Base-by-base conservation (phyloP, 179 eudicot genomes). In the Dionaea muscipula region DNA sequence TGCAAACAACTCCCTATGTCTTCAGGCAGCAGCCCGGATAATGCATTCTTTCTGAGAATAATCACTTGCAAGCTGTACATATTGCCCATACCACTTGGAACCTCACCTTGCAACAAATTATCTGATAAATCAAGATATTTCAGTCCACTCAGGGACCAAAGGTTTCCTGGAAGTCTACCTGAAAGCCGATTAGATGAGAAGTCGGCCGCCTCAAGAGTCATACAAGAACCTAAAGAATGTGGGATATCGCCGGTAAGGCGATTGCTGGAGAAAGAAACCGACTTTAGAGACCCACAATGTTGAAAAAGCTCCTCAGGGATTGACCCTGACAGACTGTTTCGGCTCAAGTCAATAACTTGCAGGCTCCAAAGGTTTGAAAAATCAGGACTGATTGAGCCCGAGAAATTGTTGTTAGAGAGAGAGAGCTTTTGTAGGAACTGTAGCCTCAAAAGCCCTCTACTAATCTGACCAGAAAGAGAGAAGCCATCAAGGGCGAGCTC, bases 111-210 rank as follows among this genome's bases (percentile, higher is more conserved):
- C 39, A 88, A 52, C 57, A 65, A 39, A 68, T 88, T 88, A 60
- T 63, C 47, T 0, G 94, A 88, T 53, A 85, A 66, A 77, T 88
- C 96, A 38, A 88, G 74, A 0, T 61, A 60, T 17, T 71, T 56
- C 26, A 88, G 69, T 12, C 78, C 68, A 65, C 47, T 70, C 64
- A 88, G 52, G 61, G 91, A 80, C 96, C 96, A 82, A 18, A 88
- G 64, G 12, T 69, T 75, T 11, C 22, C 26, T 35, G 78, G 78
- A 53, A 88, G 70, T 25, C 51, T 63, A 21, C 91, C 94, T 14
- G 84, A 80, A 44, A 88, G 66, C 20, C 48, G 71, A 61, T 88
- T 88, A 2, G 82, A 73, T 0, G 91, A 82, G 21, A 88, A 68
- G 61, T 88, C 75, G 16, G 75, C 69, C 23, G 59, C 57, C 66